Percentiles rank a stretch among this genome's conserved stretches.
Conservation (phyloP, 2,329 filamentous ascomycete genomes). For the Colletotrichum orchidophilum region DNA sequence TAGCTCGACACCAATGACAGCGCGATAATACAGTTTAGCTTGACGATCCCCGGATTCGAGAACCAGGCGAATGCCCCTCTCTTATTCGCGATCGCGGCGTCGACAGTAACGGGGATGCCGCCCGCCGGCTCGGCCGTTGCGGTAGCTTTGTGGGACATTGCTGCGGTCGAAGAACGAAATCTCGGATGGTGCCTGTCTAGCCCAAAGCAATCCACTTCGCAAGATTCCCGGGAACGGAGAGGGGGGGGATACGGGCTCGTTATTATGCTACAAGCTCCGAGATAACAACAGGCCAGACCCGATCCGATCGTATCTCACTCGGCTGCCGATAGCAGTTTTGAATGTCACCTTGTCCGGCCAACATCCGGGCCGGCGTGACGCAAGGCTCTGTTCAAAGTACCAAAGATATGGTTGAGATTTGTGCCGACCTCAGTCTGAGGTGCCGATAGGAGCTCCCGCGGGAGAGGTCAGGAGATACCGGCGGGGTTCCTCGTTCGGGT, state of each 20-base stretch:
- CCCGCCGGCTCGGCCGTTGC: neutral
- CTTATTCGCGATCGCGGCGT: slow-evolving; percentile 19
- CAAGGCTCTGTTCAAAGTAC: neutral
- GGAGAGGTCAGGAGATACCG: neutral
- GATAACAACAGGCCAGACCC: neutral
- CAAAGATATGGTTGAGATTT: neutral
- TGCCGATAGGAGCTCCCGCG: neutral
- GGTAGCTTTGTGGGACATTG: slow-evolving; percentile 6
- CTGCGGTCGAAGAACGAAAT: neutral
- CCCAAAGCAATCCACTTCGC: neutral
- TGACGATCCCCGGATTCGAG: slow-evolving; percentile 21
- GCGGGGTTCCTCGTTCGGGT: neutral
- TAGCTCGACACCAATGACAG: slow-evolving; percentile 27
- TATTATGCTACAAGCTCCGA: neutral
- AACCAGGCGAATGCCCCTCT: slow-evolving; percentile 19
- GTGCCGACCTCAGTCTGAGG: neutral
- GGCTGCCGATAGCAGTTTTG: neutral
- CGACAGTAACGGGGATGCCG: slow-evolving; percentile 23
- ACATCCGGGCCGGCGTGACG: slow-evolving; percentile 13
- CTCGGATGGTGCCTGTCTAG: neutral
- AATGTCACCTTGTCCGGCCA: slow-evolving; percentile 14
- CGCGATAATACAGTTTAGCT: slow-evolving; percentile 15
- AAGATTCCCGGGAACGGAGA: neutral
- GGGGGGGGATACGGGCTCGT: neutral
- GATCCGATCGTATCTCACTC: neutral